Percentiles rank a stretch among this genome's conserved stretches.
These are phyloP conservation scores for Coemansia asiatica DNA, from an alignment of 192 early-diverging fungal species.

Conservation along the genomic window DNA sequence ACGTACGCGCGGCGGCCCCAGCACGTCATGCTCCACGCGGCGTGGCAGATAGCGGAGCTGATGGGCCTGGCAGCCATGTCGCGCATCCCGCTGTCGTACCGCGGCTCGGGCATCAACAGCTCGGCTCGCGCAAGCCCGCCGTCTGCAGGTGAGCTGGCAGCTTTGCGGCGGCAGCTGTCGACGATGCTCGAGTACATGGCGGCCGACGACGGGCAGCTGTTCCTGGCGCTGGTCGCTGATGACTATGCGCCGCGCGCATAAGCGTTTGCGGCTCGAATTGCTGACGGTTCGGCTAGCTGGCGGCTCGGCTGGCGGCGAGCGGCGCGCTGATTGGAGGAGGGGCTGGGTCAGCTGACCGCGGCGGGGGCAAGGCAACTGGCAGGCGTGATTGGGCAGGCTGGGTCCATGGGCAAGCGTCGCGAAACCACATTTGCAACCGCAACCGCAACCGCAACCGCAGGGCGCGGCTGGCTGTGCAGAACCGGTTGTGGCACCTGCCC, in stretches of 20 bases:
- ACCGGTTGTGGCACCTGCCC: neutral
- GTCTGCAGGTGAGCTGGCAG: slow-evolving; percentile 10
- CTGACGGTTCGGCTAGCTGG: neutral
- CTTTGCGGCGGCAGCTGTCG: slow-evolving; percentile 40
- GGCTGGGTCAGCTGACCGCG: neutral
- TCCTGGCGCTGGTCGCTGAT: slow-evolving; percentile 31
- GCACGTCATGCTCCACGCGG: slow-evolving; percentile 38
- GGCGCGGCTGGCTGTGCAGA: neutral
- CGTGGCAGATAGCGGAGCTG: slow-evolving; percentile 37
- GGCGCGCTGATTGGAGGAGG: too few relatives aligned
- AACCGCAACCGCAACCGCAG: neutral
- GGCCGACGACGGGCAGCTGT: slow-evolving; percentile 35
- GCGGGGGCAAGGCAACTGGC: neutral
- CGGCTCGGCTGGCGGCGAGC: too few relatives aligned
- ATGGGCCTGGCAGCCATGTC: slow-evolving; percentile 17
- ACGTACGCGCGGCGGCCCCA: slow-evolving; percentile 39
- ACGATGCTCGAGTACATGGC: slow-evolving; percentile 52
- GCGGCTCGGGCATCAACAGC: slow-evolving; percentile 9
- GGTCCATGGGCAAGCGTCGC: neutral
- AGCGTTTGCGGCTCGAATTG: neutral
- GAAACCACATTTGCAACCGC: neutral
- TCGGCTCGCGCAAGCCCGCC: slow-evolving; percentile 13
- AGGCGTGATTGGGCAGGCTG: slow-evolving; percentile 2
- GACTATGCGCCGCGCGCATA: slow-evolving; percentile 12
- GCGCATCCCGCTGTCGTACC: slow-evolving; percentile 7